A percentile compares a stretch with the other conserved stretches of the same genome.
phyloP scores from a whole-genome alignment of 1,284 basidiomycete genomes.

The Cutaneotrichosporon arboriforme region DNA sequence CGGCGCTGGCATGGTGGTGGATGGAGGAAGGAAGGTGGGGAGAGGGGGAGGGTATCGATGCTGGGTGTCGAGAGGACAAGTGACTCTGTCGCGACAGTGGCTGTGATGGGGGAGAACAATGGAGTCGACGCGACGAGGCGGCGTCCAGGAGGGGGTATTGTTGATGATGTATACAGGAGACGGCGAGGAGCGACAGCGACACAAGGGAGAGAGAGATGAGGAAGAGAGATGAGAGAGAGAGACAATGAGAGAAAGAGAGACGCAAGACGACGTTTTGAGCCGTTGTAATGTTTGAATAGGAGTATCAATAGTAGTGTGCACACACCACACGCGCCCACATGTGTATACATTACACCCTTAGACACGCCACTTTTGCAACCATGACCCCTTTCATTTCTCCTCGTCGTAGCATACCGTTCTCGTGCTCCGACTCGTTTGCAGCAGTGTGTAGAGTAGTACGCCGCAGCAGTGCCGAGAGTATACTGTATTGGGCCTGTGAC shows the following conservation, averaged over 20 bases:
- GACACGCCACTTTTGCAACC: too few relatives aligned
- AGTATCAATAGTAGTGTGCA: too few relatives aligned
- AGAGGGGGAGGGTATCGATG: constrained; percentile 1
- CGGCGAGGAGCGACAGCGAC: not conserved
- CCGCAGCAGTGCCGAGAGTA: too few relatives aligned
- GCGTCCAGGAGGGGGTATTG: not conserved
- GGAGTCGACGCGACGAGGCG: not conserved
- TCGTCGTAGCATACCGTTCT: too few relatives aligned
- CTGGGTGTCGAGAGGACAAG: constrained; percentile 9
- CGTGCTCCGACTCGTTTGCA: not conserved
- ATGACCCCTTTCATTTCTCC: too few relatives aligned
- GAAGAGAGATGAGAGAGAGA: constrained; percentile 1
- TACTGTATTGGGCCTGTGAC: too few relatives aligned
- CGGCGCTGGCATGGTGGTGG: constrained; percentile 13
- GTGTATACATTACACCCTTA: too few relatives aligned
- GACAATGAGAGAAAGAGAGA: not conserved
- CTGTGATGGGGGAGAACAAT: not conserved
- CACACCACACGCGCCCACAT: too few relatives aligned
- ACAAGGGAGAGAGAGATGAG: not conserved
- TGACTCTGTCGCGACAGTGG: not conserved
- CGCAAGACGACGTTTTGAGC: not conserved
- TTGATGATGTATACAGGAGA: not conserved
- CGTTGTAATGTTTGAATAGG: not conserved
- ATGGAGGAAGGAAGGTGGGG: not conserved
- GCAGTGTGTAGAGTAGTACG: too few relatives aligned